phyloP scores from a whole-genome alignment of 75 land plant genomes.

The Larix kaempferi region DNA sequence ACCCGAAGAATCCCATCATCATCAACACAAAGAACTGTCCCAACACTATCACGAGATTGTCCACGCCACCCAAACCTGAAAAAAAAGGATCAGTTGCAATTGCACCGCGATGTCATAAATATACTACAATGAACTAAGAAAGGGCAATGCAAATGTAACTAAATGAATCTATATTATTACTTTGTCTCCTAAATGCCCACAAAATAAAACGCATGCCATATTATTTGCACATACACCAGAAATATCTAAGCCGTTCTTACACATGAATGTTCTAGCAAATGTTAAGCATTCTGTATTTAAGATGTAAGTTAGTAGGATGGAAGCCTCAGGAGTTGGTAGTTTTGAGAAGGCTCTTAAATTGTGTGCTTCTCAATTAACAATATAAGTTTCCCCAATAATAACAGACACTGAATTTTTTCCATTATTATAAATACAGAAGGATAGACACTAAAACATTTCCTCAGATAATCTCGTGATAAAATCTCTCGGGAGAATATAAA shows the following conservation, averaged over 20 bases:
- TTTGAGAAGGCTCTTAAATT: neutral
- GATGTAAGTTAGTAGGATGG: neutral
- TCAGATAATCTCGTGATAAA: too few species aligned
- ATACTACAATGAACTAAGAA: neutral
- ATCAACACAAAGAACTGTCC: conserved; percentile 91
- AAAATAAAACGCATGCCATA: conserved; percentile 1
- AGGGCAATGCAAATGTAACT: neutral
- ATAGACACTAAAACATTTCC: neutral
- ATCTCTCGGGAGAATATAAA: too few species aligned
- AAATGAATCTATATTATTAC: neutral
- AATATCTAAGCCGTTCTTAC: neutral
- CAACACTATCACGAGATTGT: conserved; percentile 87
- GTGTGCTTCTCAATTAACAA: neutral
- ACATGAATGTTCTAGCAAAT: neutral
- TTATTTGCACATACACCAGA: neutral
- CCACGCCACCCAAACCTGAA: conserved; percentile 95
- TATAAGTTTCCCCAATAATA: neutral
- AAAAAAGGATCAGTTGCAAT: neutral
- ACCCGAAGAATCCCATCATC: conserved; percentile 93
- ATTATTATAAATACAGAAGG: neutral
- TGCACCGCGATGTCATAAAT: neutral
- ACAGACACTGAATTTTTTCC: neutral
- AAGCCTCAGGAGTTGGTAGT: neutral
- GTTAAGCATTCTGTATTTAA: neutral
- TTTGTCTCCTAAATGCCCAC: neutral